Percentiles rank a stretch among this genome's conserved stretches.
Evolutionary conservation across 106 monocot species (phyloP).

Genomic region (Dendrobium catenatum): DNA sequence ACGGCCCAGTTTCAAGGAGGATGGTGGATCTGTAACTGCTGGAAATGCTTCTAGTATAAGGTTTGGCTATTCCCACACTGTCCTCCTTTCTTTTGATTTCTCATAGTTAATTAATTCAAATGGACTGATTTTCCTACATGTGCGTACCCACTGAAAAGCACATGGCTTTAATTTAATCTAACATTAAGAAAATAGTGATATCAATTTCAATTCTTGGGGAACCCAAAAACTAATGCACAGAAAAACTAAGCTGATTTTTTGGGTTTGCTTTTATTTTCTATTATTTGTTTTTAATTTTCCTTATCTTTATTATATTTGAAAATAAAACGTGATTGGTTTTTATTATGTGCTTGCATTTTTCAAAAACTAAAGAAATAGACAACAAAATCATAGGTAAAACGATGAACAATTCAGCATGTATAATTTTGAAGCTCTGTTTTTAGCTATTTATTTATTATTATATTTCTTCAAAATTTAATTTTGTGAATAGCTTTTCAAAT

Average conservation of each 20-base stretch:
- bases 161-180: background rate
- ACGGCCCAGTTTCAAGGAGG: slow-evolving; percentile 91
- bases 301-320: too few relatives aligned
- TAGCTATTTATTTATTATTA: background rate
- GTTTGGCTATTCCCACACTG: slow-evolving; percentile 14
- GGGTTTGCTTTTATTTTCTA: background rate
- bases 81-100: background rate
- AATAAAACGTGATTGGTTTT: too few relatives aligned
- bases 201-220: background rate
- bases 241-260: background rate
- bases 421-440: too few relatives aligned
- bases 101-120: background rate
- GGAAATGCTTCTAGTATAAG: slow-evolving; percentile 99
- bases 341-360: too few relatives aligned
- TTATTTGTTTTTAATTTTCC: too few relatives aligned
- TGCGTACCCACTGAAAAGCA: too few relatives aligned
- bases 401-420: too few relatives aligned
- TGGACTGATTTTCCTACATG: background rate
- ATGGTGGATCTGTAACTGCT: slow-evolving; percentile 89
- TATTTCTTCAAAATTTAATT: background rate
- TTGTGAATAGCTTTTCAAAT: background rate
- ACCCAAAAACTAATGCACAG: too few relatives aligned
- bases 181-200: background rate
- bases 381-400: too few relatives aligned
- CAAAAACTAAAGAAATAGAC: too few relatives aligned